Evolutionary conservation across 2,329 filamentous ascomycete species (phyloP).

Genomic region (Mollisiaceae sp.): DNA sequence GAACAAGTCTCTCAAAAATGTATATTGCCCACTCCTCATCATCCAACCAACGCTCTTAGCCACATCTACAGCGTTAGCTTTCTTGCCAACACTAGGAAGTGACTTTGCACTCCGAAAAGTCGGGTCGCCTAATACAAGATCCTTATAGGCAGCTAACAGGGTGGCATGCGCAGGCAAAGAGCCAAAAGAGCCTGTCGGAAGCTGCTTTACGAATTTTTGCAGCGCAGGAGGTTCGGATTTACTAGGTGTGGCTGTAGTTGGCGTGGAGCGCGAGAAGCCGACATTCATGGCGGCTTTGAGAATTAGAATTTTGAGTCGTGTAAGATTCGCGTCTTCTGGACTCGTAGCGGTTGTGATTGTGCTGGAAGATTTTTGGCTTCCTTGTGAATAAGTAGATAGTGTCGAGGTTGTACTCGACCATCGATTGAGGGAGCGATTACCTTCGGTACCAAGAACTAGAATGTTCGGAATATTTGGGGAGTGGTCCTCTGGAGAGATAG

Average conservation of each 20-base stretch:
- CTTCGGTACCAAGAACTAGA: conserved; percentile 77
- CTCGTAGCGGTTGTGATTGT: conserved; percentile 71
- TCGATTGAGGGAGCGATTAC: conserved; percentile 63
- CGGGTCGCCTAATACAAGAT: conserved; percentile 75
- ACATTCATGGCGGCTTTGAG: conserved; percentile 86
- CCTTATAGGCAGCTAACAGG: conserved; percentile 80
- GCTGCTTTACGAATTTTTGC: conserved; percentile 75
- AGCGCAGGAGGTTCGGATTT: conserved; percentile 59
- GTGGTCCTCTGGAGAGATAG: conserved; percentile 79
- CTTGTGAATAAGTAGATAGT: conserved; percentile 79
- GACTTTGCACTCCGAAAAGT: conserved; percentile 62
- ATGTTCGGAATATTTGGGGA: conserved; percentile 83
- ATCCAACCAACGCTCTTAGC: conserved; percentile 81
- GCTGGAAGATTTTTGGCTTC: conserved; percentile 67
- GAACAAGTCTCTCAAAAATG: conserved; percentile 82
- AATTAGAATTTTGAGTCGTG: conserved; percentile 78
- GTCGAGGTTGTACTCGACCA: conserved; percentile 86
- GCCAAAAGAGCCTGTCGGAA: conserved; percentile 81
- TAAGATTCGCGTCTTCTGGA: conserved; percentile 76
- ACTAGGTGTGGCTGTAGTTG: conserved; percentile 33
- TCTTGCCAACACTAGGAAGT: conserved; percentile 62
- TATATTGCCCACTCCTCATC: conserved; percentile 72
- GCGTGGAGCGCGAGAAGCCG: conserved; percentile 69
- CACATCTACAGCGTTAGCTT: conserved; percentile 73
- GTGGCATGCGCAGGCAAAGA: conserved; percentile 70